phyloP scores from a whole-genome alignment of 2,329 filamentous ascomycete species.

The Thielaviopsis ethacetica region DNA sequence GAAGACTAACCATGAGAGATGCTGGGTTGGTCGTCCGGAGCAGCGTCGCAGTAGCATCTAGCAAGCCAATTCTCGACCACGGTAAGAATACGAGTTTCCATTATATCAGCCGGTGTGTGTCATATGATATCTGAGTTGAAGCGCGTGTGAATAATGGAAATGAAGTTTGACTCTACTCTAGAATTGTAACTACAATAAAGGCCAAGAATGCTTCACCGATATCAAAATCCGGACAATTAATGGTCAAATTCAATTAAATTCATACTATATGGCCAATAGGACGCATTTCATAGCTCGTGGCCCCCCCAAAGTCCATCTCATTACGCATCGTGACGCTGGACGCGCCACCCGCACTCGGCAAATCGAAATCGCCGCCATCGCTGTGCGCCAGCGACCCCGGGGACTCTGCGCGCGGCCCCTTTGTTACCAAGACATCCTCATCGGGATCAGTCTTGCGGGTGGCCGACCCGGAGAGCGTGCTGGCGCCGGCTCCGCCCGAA shows the following conservation, averaged over 20 bases:
- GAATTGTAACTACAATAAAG: too few species aligned
- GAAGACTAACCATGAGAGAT: too few species aligned
- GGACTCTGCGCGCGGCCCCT: neutral
- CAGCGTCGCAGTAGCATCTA: too few species aligned
- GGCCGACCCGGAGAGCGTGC: neutral
- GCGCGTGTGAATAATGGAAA: too few species aligned
- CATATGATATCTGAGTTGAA: too few species aligned
- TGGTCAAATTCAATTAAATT: neutral
- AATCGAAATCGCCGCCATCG: neutral
- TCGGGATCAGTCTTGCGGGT: neutral
- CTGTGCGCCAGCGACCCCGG: neutral
- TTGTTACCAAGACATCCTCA: slow-evolving; percentile 6
- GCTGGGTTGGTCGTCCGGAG: too few species aligned
- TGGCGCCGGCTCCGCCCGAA: neutral
- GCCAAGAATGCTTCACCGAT: too few species aligned
- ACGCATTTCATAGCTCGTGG: neutral
- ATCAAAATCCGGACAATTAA: too few species aligned
- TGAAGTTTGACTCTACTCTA: too few species aligned
- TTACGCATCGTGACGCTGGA: neutral
- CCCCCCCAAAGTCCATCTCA: neutral
- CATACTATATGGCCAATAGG: slow-evolving; percentile 6
- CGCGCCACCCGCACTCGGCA: neutral
- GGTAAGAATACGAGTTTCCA: too few species aligned
- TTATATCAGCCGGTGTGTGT: too few species aligned
- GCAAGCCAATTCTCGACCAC: too few species aligned